phyloP scores from a whole-genome alignment of 2,329 filamentous ascomycete species.

The Fusarium liriodendri region DNA sequence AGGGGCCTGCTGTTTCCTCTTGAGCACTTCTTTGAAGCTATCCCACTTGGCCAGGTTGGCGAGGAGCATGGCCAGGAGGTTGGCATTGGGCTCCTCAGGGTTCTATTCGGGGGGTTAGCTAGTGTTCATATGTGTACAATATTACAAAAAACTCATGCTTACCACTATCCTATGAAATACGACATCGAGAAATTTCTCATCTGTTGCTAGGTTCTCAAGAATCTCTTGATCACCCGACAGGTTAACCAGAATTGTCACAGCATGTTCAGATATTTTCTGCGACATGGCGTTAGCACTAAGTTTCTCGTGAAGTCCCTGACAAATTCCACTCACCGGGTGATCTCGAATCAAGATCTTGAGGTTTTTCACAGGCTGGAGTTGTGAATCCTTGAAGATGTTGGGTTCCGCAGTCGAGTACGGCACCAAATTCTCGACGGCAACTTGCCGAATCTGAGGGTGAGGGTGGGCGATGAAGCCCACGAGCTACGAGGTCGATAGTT shows the following conservation, averaged over 20 bases:
- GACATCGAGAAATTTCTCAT: conserved; percentile 83
- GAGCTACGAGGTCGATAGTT: conserved; percentile 65
- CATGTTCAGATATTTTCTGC: conserved; percentile 92
- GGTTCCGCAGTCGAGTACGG: conserved; percentile 82
- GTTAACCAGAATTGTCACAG: conserved; percentile 90
- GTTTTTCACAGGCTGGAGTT: conserved; percentile 83
- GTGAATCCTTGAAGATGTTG: conserved; percentile 83
- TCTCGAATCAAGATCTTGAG: conserved; percentile 89
- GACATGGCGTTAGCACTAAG: conserved; percentile 11
- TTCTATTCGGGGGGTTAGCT: conserved; percentile 59
- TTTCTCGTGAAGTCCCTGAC: too few species aligned
- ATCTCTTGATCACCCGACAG: conserved; percentile 82
- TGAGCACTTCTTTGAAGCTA: conserved; percentile 74
- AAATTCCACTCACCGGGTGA: conserved; percentile 71
- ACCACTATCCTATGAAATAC: conserved; percentile 81
- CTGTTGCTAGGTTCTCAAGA: conserved; percentile 76
- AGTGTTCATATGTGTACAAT: background rate
- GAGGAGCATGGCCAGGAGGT: conserved; percentile 89
- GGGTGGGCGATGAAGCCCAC: conserved; percentile 94
- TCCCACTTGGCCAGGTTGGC: conserved; percentile 91
- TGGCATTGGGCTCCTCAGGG: conserved; percentile 81
- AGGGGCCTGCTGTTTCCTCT: conserved; percentile 75
- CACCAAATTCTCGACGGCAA: conserved; percentile 87
- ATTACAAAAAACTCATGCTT: conserved; percentile 47
- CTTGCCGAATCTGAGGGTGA: conserved; percentile 88